Conservation (phyloP, 148 eudicot genomes). For the Vaccinium macrocarpon region DNA sequence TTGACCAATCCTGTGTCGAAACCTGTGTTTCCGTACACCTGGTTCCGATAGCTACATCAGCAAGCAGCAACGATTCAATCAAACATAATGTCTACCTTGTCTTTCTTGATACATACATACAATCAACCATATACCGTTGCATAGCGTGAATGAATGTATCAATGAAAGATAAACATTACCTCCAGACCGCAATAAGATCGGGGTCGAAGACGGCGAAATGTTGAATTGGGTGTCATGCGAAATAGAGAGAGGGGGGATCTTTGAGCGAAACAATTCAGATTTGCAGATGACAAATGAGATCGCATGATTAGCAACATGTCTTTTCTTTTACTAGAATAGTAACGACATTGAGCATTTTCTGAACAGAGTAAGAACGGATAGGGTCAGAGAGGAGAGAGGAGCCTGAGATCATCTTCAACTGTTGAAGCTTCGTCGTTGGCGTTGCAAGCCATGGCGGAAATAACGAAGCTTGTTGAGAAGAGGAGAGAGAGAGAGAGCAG, state of each 20-base stretch:
- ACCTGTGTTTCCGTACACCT: constrained; percentile 10
- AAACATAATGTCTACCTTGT: background rate
- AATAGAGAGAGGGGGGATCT: background rate
- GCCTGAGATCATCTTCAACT: no score
- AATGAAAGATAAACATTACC: constrained; percentile 7
- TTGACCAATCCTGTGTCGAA: constrained; percentile 12
- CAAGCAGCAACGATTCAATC: background rate
- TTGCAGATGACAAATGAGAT: constrained; percentile 19
- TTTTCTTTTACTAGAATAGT: background rate
- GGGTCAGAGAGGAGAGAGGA: no score
- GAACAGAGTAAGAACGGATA: no score
- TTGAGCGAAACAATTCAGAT: constrained; percentile 5
- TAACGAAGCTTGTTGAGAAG: no score
- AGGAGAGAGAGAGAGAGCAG: no score
- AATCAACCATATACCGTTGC: background rate
- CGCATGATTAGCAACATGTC: constrained; percentile 15
- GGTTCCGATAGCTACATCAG: constrained; percentile 19
- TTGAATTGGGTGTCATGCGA: background rate
- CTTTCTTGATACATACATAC: background rate
- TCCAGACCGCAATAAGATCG: constrained; percentile 17
- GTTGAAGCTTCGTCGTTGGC: no score
- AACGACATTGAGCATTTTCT: no score
- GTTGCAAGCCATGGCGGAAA: no score
- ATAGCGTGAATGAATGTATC: no score
- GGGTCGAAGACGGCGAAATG: constrained; percentile 5